Percentiles rank a stretch among this genome's conserved stretches.
Evolutionary conservation across 73 alveolate species (phyloP).

Genomic region (Blepharisma japonicum): DNA sequence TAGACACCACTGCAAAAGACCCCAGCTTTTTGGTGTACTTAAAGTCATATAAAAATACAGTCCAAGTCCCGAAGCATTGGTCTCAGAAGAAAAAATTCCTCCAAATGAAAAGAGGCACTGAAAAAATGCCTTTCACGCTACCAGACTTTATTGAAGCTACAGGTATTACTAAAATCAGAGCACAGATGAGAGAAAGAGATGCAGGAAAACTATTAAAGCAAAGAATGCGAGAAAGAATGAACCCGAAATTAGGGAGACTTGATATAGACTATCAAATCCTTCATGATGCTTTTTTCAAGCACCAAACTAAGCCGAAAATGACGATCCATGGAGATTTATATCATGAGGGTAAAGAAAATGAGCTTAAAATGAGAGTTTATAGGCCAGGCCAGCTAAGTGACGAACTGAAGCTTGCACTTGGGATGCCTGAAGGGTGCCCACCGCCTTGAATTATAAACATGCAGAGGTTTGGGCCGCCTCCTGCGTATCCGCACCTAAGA

Average conservation of each 20-base stretch:
- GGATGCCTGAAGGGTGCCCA: conserved; percentile 91
- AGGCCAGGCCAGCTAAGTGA: conserved; percentile 95
- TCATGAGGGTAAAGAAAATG: conserved; percentile 97
- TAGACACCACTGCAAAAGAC: conserved; percentile 96
- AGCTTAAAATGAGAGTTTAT: conserved; percentile 86
- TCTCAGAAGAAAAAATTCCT: conserved; percentile 90
- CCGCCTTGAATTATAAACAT: conserved; percentile 98
- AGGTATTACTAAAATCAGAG: conserved; percentile 94
- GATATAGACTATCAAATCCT: conserved; percentile 97
- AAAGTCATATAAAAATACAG: conserved; percentile 92
- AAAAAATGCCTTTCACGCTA: conserved; percentile 84
- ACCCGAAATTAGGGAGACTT: conserved; percentile 97
- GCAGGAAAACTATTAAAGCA: conserved; percentile 82
- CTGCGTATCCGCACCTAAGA: conserved; percentile 95
- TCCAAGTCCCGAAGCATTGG: conserved; percentile 99
- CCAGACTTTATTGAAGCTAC: conserved; percentile 98
- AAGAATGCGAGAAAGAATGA: conserved; percentile 96
- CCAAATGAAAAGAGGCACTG: conserved; percentile 91
- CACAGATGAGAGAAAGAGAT: conserved; percentile 79
- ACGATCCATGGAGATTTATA: conserved; percentile 97
- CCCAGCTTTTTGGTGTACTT: conserved; percentile 88
- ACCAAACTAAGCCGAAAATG: conserved; percentile 87
- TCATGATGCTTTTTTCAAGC: conserved; percentile 98
- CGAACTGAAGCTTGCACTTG: conserved; percentile 93
- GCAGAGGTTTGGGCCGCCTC: conserved; percentile 99